These are phyloP conservation scores for Lachnellula cervina DNA, from an alignment of 2,329 filamentous ascomycete species.

Conservation along the genomic window DNA sequence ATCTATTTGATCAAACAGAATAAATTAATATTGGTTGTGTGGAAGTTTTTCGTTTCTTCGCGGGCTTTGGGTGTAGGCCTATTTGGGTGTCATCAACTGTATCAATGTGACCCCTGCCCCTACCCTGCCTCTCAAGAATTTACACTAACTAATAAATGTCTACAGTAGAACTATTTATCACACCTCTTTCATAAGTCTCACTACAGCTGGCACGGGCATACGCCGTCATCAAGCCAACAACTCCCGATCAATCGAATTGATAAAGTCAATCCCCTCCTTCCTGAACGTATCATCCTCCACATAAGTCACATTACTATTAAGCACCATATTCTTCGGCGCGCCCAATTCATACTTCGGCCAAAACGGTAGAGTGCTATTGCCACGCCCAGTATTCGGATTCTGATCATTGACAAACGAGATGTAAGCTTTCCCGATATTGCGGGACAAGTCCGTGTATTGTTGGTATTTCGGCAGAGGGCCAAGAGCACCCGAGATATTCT, in stretches of 20 bases:
- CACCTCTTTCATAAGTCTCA: neutral
- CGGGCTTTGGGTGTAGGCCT: too few species aligned
- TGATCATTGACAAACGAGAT: constrained; percentile 38
- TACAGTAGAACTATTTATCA: too few species aligned
- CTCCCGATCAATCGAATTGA: constrained; percentile 39
- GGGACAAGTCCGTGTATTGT: constrained; percentile 29
- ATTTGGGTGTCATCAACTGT: too few species aligned
- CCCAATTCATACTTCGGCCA: constrained; percentile 40
- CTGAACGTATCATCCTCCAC: constrained; percentile 45
- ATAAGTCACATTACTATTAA: constrained; percentile 38
- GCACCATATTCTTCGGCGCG: constrained; percentile 40
- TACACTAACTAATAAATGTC: too few species aligned
- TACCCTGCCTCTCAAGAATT: too few species aligned
- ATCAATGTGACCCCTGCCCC: too few species aligned
- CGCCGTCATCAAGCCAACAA: constrained; percentile 25
- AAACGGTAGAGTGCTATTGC: constrained; percentile 30
- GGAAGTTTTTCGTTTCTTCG: too few species aligned
- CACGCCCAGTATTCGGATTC: constrained; percentile 37
- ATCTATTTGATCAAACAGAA: too few species aligned
- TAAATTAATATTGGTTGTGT: too few species aligned
- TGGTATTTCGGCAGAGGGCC: constrained; percentile 41
- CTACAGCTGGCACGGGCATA: neutral
- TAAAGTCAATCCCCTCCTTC: constrained; percentile 41
- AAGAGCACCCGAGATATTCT: constrained; percentile 45
- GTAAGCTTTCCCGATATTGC: constrained; percentile 22